A percentile compares a stretch with the other conserved stretches of the same genome.
phyloP scores from a whole-genome alignment of 805 yeast species.

The Candida montana region DNA sequence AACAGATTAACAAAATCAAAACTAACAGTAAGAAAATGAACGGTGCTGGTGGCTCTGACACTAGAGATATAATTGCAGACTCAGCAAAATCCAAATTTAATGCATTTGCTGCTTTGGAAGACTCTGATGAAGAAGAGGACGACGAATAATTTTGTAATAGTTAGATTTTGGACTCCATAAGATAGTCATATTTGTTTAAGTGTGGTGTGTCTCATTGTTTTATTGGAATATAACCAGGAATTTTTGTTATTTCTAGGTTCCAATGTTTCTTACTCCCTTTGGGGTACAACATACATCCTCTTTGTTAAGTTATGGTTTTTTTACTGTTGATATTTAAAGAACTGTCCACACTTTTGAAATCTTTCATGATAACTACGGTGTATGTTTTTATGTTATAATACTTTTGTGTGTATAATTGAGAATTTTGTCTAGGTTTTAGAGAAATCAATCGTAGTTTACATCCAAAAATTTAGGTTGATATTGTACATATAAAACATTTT shows the following conservation, averaged over 20 bases:
- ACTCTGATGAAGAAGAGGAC: constrained; percentile 25
- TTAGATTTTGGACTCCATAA: neutral
- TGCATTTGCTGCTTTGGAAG: constrained; percentile 69
- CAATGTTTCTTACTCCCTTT: neutral
- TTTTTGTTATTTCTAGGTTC: neutral
- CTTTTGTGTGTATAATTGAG: neutral
- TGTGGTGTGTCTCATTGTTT: neutral
- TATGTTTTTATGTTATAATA: neutral
- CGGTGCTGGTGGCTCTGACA: constrained; percentile 66
- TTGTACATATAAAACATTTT: neutral
- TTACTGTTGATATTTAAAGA: too few relatives aligned
- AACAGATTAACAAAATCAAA: constrained; percentile 46
- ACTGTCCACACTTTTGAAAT: too few relatives aligned
- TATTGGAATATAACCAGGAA: neutral
- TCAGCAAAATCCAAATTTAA: constrained; percentile 64
- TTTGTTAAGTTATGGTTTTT: too few relatives aligned
- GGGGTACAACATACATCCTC: too few relatives aligned
- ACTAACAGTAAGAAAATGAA: constrained; percentile 74
- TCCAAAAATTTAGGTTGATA: too few relatives aligned
- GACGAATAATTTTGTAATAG: constrained; percentile 9
- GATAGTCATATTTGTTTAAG: neutral
- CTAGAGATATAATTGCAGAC: constrained; percentile 66
- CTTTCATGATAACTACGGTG: neutral
- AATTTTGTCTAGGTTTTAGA: neutral
- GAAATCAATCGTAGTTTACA: too few relatives aligned